Evolutionary conservation across 148 eudicot genomes (phyloP), one percentile per base, ranked within the genome.

Genomic region (Agrostemma githago): DNA sequence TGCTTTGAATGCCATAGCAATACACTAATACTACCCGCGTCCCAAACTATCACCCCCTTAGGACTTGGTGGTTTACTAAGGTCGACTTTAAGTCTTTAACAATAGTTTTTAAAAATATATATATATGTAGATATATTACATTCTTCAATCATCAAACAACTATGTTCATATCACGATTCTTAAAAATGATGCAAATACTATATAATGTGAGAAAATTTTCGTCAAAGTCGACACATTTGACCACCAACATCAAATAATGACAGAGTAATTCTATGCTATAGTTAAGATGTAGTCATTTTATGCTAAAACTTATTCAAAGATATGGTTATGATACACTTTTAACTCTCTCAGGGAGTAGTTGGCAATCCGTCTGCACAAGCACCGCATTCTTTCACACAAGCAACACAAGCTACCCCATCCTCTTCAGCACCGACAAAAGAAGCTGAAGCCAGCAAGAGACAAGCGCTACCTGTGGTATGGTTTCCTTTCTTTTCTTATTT

Each of bases 401-500:
- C 83, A 70, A 70, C 83, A 62, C 86, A 77, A 60, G 73, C 79
- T 71, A 78, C 63, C 66, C 19, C 76, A 43, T 66, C 34, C 41
- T 79, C 85, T 53, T 66, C 68, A 51, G 46, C 76, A 9, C 83
- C 82, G 57, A 77, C 83, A 48, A 48, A 40, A 5, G 89, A 88
- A 73, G 85, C 59, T 80, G 81, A 79, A 80, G 72, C 86, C 63
- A 78, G 71, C 56, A 90, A 87, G 57, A 92, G 91, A 75, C 84
- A 76, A 74, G 99, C 82, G 77, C 79, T 96, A 76, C 99, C 99
- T 3, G 87, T 77, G 91, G 97, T 92, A 75, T 66, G 70, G 40
- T 14, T 68, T 21, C 44, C 71, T 69, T 79, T 51, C 26, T 74
- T 67, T 7, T 75, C 44, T 68, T 57, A 68, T 56, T 62, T 8